Base-by-base conservation (phyloP, 2,329 filamentous ascomycete genomes). In the Rhexocercosporidium sp. region DNA sequence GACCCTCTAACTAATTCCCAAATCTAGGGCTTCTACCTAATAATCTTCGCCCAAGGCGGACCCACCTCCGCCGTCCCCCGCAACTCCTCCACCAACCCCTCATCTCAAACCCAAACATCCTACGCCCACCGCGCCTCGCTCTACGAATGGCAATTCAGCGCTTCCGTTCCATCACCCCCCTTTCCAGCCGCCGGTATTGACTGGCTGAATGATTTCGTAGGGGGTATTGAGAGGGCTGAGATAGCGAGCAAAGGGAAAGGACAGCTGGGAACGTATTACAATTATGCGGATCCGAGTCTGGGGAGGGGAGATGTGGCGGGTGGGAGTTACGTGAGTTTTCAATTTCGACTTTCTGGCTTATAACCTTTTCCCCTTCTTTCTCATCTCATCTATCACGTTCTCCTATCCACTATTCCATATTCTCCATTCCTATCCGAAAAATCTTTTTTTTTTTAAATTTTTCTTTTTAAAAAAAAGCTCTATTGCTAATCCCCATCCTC, bases 251-350 rank as follows among this genome's bases (percentile, higher is more conserved):
- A 14, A 25, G 22, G 25, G 7, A 3, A 22, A 25, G 14, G 25
- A 27, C 8, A 53, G 3, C 62, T 69, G 18, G 70, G 68, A 7
- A 67, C 68, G 62, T 70, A 73, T 63, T 66, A 68, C 29, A 71
- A 73, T 44, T 73, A 71, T 51, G 70, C 68, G 11, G 68, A 72
- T 65, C 65, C 68, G 9, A 63, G 49, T 7, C 65, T 71, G 41
- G 67, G 41, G 11, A 64, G 62, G 8, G 34, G 34, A 11, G 25
- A 57, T 2, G 41, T 68, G 49, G 68, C 70, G 18, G 66, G 70
- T 49, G 47, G 60, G 1, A 14, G 41, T 3, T 70, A 71, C 44
- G 47, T 51, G 25, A 29, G 47, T 51, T 29, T 29, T 18, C 3
- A 44, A n/a, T n/a, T n/a, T n/a, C n/a, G n/a, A n/a, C n/a, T n/a